phyloP scores from a whole-genome alignment of 2,329 filamentous ascomycete genomes.

The Cercospora citrullina region DNA sequence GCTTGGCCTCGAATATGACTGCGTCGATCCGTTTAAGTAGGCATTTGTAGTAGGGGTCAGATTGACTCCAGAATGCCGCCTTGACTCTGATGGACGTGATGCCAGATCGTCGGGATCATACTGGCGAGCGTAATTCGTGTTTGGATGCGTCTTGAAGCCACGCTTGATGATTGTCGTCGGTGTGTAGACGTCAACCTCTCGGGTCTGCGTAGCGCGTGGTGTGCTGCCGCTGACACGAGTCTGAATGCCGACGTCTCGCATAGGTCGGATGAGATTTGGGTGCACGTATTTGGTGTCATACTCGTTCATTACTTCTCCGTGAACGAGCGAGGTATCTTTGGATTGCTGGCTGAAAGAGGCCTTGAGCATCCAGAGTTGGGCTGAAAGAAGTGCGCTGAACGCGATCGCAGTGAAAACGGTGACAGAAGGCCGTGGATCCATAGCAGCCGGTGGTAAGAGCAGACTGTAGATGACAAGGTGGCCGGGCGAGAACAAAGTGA shows the following conservation, averaged over 20 bases:
- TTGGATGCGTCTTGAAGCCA: constrained; percentile 77
- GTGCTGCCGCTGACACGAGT: constrained; percentile 52
- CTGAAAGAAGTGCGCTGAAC: constrained; percentile 71
- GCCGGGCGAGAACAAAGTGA: constrained; percentile 89
- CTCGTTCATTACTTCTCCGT: constrained; percentile 89
- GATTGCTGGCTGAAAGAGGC: constrained; percentile 77
- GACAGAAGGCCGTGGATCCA: constrained; percentile 80
- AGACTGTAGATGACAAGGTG: constrained; percentile 90
- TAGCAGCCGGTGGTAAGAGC: constrained; percentile 73
- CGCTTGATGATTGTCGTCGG: constrained; percentile 67
- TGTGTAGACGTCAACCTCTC: constrained; percentile 62
- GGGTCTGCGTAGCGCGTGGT: constrained; percentile 33
- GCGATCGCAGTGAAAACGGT: constrained; percentile 82
- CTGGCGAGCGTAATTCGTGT: constrained; percentile 69
- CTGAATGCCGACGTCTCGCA: constrained; percentile 78
- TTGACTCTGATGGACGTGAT: constrained; percentile 23
- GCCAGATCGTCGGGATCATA: constrained; percentile 63
- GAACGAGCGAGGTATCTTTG: constrained; percentile 80
- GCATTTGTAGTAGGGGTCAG: constrained; percentile 19
- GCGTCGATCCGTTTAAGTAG: constrained; percentile 37
- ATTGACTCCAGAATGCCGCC: constrained; percentile 26
- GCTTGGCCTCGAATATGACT: constrained; percentile 42
- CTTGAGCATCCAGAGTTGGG: constrained; percentile 73
- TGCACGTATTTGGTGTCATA: constrained; percentile 96
- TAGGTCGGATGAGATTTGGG: constrained; percentile 78